Evolutionary conservation across 306 rosid species (phyloP).

Genomic region (Pterocarpus santalinus): DNA sequence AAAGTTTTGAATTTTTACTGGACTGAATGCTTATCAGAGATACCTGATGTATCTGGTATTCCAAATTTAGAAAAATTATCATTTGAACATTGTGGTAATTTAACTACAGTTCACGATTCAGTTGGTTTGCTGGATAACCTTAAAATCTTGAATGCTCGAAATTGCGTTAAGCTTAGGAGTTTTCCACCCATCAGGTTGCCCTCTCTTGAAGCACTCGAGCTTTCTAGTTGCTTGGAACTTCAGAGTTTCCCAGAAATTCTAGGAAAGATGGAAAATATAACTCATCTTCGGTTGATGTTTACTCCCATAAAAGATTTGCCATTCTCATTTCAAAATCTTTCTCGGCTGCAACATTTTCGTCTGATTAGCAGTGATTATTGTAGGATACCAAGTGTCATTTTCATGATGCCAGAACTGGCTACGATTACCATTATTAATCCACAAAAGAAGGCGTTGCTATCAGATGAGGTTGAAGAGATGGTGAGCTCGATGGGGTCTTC

Average conservation of each 20-base stretch:
- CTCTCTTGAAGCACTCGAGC: not conserved
- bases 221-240: not conserved
- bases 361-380: not conserved
- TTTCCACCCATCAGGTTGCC: not conserved
- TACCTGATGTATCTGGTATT: not conserved
- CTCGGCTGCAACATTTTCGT: not conserved
- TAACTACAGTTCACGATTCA: not conserved
- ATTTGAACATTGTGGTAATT: not conserved
- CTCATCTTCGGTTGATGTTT: not conserved
- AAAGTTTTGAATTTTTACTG: not conserved
- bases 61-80: conserved; percentile 1
- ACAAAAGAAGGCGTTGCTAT: not conserved
- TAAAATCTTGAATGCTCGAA: not conserved
- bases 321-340: conserved; percentile 2
- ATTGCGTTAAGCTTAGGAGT: not conserved
- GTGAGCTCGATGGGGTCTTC: not conserved
- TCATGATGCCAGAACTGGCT: not conserved
- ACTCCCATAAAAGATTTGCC: conserved; percentile 16
- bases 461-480: not conserved
- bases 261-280: conserved; percentile 5
- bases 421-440: not conserved
- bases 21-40: not conserved
- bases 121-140: not conserved
- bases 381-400: not conserved
- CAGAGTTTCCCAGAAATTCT: conserved; percentile 3